Base-by-base conservation (phyloP, 2,329 filamentous ascomycete genomes). In the Fusarium anguioides region DNA sequence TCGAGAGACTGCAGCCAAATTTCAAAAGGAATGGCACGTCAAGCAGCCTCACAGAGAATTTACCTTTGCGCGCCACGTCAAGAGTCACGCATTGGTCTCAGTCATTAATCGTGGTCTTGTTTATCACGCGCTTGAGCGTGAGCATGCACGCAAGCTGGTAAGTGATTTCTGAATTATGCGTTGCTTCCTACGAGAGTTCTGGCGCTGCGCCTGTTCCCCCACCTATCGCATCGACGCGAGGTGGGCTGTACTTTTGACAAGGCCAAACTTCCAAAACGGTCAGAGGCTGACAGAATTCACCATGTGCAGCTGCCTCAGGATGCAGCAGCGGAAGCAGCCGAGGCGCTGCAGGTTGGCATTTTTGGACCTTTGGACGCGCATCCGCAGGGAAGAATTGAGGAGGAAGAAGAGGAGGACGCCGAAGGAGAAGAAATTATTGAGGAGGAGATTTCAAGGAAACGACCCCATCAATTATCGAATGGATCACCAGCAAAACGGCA, bases 11-110 rank as follows among this genome's bases (percentile, higher is more conserved):
- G 88, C 88, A 53, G 84, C 86, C 79, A 89, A 88, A 75, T 86
- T 90, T 70, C 87, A 89, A 74, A 89, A 89, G 76, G 87, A 90
- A 80, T 90, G 88, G 88, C 84, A 87, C 77, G 80, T 88, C 68
- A 81, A 83, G 73, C 82, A 86, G 77, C 88, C 88, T 71, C 86
- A 89, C 75, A 83, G 84, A 72, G 81, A 88, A 62, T 86, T 90
- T 65, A 81, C 84, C 62, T 90, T 90, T 77, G 88, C 88, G 75
- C 85, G 83, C 73, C 84, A 89, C 78, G 87, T 90, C 77, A 84
- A 88, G 77, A 85, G 83, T 71, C 87, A 89, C 79, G 87, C 87
- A 70, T 81, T 90, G 74, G 86, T 90, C 58, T 84, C 83, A 60
- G 81, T 89, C 66, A 78, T 90, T 68, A 89, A 90, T 77, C 86